These are phyloP conservation scores for Dictyostelium gargantuum DNA, from an alignment of 208 protist genomes.

Conservation along the genomic window DNA sequence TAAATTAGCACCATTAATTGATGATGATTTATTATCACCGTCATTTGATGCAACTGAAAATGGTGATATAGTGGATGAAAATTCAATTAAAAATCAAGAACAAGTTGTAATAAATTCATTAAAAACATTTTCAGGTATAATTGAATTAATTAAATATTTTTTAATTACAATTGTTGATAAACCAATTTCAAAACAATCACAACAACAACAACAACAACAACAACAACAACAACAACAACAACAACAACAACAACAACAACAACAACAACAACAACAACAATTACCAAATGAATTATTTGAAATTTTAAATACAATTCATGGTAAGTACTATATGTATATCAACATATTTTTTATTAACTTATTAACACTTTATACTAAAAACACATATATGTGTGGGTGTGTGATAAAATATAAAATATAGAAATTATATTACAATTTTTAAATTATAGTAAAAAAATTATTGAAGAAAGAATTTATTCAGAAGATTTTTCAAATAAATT, in stretches of 20 bases:
- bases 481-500: neutral
- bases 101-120: neutral
- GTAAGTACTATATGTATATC: constrained; percentile 15
- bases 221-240: neutral
- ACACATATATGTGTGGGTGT: no score
- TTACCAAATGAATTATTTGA: constrained; percentile 10
- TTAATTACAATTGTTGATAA: neutral
- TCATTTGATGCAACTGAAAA: neutral
- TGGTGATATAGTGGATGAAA: neutral
- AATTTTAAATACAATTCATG: neutral
- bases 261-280: neutral
- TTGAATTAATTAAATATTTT: neutral
- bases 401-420: neutral
- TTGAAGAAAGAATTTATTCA: neutral
- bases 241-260: neutral
- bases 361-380: no score
- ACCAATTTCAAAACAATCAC: neutral
- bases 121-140: neutral
- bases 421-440: constrained; percentile 15
- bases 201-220: neutral
- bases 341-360: neutral
- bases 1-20: constrained; percentile 9
- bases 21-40: constrained; percentile 1
- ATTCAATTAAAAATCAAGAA: neutral
- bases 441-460: neutral